Percentiles rank a stretch among this genome's conserved stretches.
phyloP scores from a whole-genome alignment of 164 flowering plant species.

The Berberis thunbergii region DNA sequence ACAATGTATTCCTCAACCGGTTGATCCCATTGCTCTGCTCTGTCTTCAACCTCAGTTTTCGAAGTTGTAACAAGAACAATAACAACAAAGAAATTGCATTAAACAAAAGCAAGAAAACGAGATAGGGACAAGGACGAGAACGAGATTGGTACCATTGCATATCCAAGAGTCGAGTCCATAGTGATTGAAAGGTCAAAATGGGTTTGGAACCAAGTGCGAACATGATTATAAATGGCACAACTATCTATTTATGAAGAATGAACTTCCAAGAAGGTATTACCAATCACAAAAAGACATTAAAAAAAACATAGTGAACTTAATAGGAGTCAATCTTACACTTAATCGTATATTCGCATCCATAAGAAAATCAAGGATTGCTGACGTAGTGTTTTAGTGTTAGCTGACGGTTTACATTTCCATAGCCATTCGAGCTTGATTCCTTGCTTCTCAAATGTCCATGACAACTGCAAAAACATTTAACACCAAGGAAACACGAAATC shows the following conservation, averaged over 20 bases:
- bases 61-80: conserved; percentile 33
- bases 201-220: conserved; percentile 28
- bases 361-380: conserved; percentile 69
- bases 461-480: conserved; percentile 39
- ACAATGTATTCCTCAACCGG: conserved; percentile 62
- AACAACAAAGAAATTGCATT: too few relatives aligned
- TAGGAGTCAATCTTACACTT: conserved; percentile 44
- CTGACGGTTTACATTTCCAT: conserved; percentile 76
- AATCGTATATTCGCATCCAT: conserved; percentile 80
- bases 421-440: conserved; percentile 87
- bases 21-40: conserved; percentile 91
- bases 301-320: too few relatives aligned
- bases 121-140: neutral
- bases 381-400: conserved; percentile 45
- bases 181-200: conserved; percentile 58
- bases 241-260: too few relatives aligned
- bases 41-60: conserved; percentile 60
- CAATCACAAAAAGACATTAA: too few relatives aligned
- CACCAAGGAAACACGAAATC: neutral
- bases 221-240: too few relatives aligned
- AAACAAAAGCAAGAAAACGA: neutral
- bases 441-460: conserved; percentile 95
- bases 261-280: too few relatives aligned
- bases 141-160: conserved; percentile 45
- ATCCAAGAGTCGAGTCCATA: conserved; percentile 68